Conservation (phyloP, 2,329 filamentous ascomycete genomes). For the Pseudogymnoascus sp. region DNA sequence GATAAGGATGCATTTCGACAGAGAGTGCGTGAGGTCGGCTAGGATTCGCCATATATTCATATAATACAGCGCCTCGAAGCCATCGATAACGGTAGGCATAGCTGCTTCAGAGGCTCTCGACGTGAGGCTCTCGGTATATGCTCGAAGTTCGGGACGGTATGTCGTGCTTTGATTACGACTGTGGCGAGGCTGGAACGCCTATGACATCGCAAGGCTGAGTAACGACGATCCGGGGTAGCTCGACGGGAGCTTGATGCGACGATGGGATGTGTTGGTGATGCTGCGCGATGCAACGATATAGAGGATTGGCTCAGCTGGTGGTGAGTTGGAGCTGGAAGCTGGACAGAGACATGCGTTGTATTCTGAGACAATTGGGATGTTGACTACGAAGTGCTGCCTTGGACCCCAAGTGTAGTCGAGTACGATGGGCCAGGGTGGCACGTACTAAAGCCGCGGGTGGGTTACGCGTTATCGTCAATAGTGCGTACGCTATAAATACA, state of each 20-base stretch:
- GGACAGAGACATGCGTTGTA: background rate
- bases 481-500: background rate
- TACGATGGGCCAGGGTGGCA: background rate
- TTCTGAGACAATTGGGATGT: background rate
- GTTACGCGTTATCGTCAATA: background rate
- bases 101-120: background rate
- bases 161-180: conserved; percentile 3
- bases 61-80: background rate
- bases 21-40: conserved; percentile 76
- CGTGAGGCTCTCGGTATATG: background rate
- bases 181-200: conserved; percentile 1
- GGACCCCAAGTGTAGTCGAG: background rate
- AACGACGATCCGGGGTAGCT: background rate
- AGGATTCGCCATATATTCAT: conserved; percentile 59
- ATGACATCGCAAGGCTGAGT: conserved; percentile 8
- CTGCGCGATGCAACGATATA: background rate
- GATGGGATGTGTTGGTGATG: background rate
- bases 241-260: background rate
- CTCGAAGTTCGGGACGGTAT: background rate
- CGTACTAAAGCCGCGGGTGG: background rate
- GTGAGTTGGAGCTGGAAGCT: background rate
- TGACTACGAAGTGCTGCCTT: background rate
- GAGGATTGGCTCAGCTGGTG: background rate
- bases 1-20: conserved; percentile 85
- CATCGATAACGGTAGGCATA: background rate